Evolutionary conservation across 352 stramenopile species (phyloP).

Genomic region (Phytophthora sp.): DNA sequence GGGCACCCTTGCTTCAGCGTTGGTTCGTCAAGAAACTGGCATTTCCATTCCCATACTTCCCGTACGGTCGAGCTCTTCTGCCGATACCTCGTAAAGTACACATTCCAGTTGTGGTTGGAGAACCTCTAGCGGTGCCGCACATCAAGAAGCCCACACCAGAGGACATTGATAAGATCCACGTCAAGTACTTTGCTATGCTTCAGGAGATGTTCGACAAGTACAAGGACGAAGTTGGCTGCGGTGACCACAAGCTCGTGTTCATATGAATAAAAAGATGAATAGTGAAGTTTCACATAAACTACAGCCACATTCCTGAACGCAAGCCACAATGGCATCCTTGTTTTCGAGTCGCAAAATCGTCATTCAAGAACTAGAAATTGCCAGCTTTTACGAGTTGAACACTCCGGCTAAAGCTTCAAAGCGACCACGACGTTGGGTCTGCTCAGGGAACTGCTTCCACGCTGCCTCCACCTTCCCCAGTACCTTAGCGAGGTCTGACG

Average conservation of each 20-base stretch:
- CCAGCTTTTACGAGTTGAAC: slow-evolving; percentile 25
- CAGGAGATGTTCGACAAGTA: slow-evolving; percentile 60
- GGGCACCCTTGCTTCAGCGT: slow-evolving; percentile 55
- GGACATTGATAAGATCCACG: slow-evolving; percentile 59
- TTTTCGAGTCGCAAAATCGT: neutral
- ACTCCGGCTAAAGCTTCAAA: slow-evolving; percentile 52
- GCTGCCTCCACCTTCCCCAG: slow-evolving; percentile 38
- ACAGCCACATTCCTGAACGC: neutral
- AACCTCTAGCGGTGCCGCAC: slow-evolving; percentile 50
- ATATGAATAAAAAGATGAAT: slow-evolving; percentile 28
- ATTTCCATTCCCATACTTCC: slow-evolving; percentile 76
- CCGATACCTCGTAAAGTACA: slow-evolving; percentile 63
- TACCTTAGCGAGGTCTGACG: slow-evolving; percentile 48
- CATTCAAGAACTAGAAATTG: too few species aligned
- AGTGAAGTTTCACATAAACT: neutral
- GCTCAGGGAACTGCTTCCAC: slow-evolving; percentile 60
- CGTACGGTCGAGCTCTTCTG: slow-evolving; percentile 60
- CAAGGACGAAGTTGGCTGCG: slow-evolving; percentile 68
- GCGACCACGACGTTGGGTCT: slow-evolving; percentile 58
- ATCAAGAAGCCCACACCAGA: slow-evolving; percentile 44
- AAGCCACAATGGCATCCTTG: slow-evolving; percentile 14
- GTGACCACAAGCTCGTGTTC: slow-evolving; percentile 64
- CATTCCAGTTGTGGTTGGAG: slow-evolving; percentile 63
- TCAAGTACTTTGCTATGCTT: slow-evolving; percentile 53
- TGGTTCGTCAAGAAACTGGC: slow-evolving; percentile 76